A percentile compares a stretch with the other conserved stretches of the same genome.
These are phyloP conservation scores for Ramalina peruviana DNA, from an alignment of 495 filamentous ascomycete species.

Conservation along the genomic window DNA sequence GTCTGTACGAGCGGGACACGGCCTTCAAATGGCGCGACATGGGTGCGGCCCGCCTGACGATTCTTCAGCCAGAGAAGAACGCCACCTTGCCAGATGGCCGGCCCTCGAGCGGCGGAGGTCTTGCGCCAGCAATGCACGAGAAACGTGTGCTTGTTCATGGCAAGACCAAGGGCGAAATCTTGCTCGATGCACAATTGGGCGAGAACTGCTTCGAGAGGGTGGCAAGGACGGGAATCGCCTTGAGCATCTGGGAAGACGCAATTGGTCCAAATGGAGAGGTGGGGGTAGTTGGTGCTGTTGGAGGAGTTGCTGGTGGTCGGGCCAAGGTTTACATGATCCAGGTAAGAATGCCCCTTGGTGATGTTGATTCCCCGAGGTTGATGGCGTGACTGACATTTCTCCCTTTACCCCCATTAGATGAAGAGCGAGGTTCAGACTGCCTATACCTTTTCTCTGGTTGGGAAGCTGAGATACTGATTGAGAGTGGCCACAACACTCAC, in stretches of 20 bases:
- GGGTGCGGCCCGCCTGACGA: constrained; percentile 68
- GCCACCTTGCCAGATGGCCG: constrained; percentile 2
- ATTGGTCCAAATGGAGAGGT: constrained; percentile 53
- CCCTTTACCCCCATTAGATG: constrained; percentile 24
- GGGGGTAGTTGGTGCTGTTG: constrained; percentile 50
- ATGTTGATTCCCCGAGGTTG: not conserved
- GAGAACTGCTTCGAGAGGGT: constrained; percentile 75
- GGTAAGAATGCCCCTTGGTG: constrained; percentile 14
- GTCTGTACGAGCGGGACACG: constrained; percentile 66
- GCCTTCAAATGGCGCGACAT: constrained; percentile 79
- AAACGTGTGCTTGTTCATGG: constrained; percentile 70
- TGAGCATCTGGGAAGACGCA: constrained; percentile 75
- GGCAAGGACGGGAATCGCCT: constrained; percentile 68
- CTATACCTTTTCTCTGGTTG: constrained; percentile 47
- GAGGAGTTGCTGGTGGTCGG: constrained; percentile 53
- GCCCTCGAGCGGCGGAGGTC: constrained; percentile 3
- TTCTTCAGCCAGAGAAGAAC: constrained; percentile 39
- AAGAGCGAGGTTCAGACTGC: constrained; percentile 47
- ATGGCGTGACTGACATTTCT: constrained; percentile 2
- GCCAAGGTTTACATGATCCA: constrained; percentile 77
- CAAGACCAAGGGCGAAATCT: constrained; percentile 48
- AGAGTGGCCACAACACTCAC: too few relatives aligned
- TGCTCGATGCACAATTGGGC: constrained; percentile 73
- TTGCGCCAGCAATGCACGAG: constrained; percentile 32
- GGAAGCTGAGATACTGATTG: constrained; percentile 41